A percentile compares a stretch with the other conserved stretches of the same genome.
phyloP scores from a whole-genome alignment of 768 basidiomycete species.

The Hebeloma cylindrosporum region DNA sequence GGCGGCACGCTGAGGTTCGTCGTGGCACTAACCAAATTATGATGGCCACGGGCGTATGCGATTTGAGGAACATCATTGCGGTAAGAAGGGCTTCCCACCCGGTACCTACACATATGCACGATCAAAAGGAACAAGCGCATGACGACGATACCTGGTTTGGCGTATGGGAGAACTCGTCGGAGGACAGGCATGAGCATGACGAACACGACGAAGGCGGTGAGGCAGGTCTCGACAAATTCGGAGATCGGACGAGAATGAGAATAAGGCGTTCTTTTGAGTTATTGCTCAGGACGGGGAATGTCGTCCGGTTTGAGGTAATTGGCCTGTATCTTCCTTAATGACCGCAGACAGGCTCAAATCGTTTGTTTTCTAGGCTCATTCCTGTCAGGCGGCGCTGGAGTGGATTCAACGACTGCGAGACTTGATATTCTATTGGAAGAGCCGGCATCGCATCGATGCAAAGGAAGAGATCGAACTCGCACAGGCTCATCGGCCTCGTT shows the following conservation, averaged over 20 bases:
- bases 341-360: not conserved
- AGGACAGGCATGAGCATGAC: conserved; percentile 48
- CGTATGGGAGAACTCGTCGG: conserved; percentile 35
- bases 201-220: conserved; percentile 68
- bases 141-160: conserved; percentile 35
- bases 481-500: conserved; percentile 53
- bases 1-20: conserved; percentile 53
- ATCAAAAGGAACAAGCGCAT: conserved; percentile 27
- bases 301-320: conserved; percentile 78
- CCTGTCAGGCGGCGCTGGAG: conserved; percentile 66
- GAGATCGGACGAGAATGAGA: conserved; percentile 46
- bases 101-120: conserved; percentile 36
- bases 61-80: conserved; percentile 65
- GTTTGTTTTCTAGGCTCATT: conserved; percentile 51
- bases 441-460: conserved; percentile 73
- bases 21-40: conserved; percentile 67
- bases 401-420: conserved; percentile 81
- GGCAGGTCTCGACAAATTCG: conserved; percentile 41
- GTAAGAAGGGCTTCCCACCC: conserved; percentile 65
- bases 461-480: conserved; percentile 79
- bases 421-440: conserved; percentile 77
- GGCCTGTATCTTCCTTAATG: not conserved
- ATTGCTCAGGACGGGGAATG: conserved; percentile 62
- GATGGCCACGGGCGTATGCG: conserved; percentile 64
- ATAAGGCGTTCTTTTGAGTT: conserved; percentile 79